Conservation (phyloP, 2,329 filamentous ascomycete species). For the Nannizziopsis barbatae region DNA sequence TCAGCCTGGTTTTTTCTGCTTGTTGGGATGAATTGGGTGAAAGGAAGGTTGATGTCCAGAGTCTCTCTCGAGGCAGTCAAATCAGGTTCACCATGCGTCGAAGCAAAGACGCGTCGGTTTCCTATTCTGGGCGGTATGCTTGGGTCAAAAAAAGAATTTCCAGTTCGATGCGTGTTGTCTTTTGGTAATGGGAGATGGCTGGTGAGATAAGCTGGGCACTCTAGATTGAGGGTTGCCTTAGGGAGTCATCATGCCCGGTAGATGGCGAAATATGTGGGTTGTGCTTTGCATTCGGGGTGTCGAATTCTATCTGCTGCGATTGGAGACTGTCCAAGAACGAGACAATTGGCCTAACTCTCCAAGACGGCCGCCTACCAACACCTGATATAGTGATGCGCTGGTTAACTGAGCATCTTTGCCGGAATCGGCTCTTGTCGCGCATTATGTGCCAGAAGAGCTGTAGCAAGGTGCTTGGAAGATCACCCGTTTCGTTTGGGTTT, state of each 20-base stretch:
- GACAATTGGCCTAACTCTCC: conserved; percentile 19
- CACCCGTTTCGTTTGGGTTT: conserved; percentile 32
- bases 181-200: conserved; percentile 37
- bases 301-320: conserved; percentile 17
- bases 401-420: conserved; percentile 43
- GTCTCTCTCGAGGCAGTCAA: conserved; percentile 27
- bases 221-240: conserved; percentile 40
- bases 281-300: conserved; percentile 14
- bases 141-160: conserved; percentile 52
- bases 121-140: conserved; percentile 47
- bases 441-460: conserved; percentile 23
- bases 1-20: conserved; percentile 41
- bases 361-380: conserved; percentile 37
- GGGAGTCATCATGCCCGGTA: conserved; percentile 28
- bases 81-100: conserved; percentile 39
- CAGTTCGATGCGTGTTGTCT: conserved; percentile 33
- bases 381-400: conserved; percentile 14
- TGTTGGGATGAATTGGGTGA: conserved; percentile 24
- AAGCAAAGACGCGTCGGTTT: conserved; percentile 41
- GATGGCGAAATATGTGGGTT: background rate
- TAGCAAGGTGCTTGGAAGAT: conserved; percentile 45
- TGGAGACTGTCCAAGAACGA: conserved; percentile 25
- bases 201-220: conserved; percentile 43
- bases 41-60: conserved; percentile 37
- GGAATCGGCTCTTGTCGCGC: conserved; percentile 38